Evolutionary conservation across 768 basidiomycete species (phyloP), one percentile per base, ranked within the genome.

Genomic region (Tulasnella sp.): DNA sequence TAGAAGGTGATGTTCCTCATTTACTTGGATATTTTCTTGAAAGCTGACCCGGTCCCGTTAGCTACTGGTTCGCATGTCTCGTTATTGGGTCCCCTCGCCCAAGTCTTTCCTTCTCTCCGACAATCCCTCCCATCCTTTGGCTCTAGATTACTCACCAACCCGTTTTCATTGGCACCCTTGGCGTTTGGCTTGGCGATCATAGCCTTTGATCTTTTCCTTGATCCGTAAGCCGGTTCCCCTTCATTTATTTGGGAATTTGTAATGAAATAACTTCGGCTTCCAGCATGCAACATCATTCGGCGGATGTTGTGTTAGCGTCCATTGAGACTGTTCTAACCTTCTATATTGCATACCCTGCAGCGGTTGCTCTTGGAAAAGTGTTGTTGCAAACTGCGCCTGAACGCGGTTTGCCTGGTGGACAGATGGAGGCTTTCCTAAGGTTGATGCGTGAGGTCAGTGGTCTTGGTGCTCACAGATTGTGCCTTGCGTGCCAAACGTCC

Each of bases 381-480:
- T 70, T 99, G 2, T 65, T 98, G 12, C 95, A 98, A 65, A 98
- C 95, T 0, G 77, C 89, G 0, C 92, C 92, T 2, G 67, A 70
- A 10, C 63, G 79, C n/a, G 74, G 77, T 1, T 55, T 72, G 3
- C 63, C 72, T 3, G 73, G 73, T 22, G 78, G 76, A 0, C 76
- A 81, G 53, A 90, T 92, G 82, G 82, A 86, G 58, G 70, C 76
- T 3, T 84, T 98, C 58, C 69, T 85, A 55, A 72, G 83, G 15
- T 81, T 76, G 5, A 78, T 93, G 71, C 77, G 81, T 34, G 90
- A 93, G 70, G 83, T 88, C 59, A 29, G 71, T 67, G 16, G 43
- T 27, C 9, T 56, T 25, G 55, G 48, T 40, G n/a, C n/a, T 35
- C 19, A 42, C 54, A 53, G 58, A 39, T 16, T 39, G 27, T 19